Evolutionary conservation across 805 yeast genomes (phyloP).

Genomic region (Cyberlindnera misumaiensis): DNA sequence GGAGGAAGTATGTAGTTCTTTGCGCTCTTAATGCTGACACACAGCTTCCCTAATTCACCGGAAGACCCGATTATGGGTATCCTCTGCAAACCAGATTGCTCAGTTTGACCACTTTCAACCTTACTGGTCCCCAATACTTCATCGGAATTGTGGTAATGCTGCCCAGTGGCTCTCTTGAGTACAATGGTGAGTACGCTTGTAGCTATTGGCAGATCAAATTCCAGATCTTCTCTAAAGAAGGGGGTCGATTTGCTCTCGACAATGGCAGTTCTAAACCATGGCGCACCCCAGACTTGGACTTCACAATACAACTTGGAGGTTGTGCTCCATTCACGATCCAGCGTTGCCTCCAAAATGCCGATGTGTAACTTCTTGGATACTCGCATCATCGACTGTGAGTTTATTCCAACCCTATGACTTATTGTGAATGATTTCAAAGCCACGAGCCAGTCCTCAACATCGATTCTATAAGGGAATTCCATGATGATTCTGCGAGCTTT

Average conservation of each 20-base stretch:
- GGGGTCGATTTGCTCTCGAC: slow-evolving; percentile 47
- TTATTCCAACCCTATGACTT: slow-evolving; percentile 38
- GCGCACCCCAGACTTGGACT: slow-evolving; percentile 60
- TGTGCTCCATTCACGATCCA: slow-evolving; percentile 31
- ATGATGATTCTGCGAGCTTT: slow-evolving; percentile 37
- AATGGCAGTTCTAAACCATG: slow-evolving; percentile 74
- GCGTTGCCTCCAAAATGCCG: slow-evolving; percentile 55
- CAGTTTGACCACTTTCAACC: slow-evolving; percentile 14
- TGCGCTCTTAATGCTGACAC: slow-evolving; percentile 41
- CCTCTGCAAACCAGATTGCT: slow-evolving; percentile 20
- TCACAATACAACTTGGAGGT: slow-evolving; percentile 52
- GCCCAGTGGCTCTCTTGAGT: slow-evolving; percentile 29
- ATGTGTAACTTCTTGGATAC: slow-evolving; percentile 47
- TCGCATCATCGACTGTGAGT: slow-evolving; percentile 33
- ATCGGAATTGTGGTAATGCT: slow-evolving; percentile 24
- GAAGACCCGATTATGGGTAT: slow-evolving; percentile 36
- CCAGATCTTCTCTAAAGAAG: slow-evolving; percentile 79
- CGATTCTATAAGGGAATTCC: slow-evolving; percentile 60
- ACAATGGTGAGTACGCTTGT: slow-evolving; percentile 46
- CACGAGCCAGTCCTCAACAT: slow-evolving; percentile 72
- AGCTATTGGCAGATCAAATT: slow-evolving; percentile 47
- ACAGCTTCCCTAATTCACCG: slow-evolving; percentile 50
- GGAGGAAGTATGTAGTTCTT: slow-evolving; percentile 58
- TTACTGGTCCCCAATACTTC: slow-evolving; percentile 24
- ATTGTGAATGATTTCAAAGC: slow-evolving; percentile 58